Base-by-base conservation (phyloP, 2,329 filamentous ascomycete genomes). In the Myriosclerotinia scirpicola region DNA sequence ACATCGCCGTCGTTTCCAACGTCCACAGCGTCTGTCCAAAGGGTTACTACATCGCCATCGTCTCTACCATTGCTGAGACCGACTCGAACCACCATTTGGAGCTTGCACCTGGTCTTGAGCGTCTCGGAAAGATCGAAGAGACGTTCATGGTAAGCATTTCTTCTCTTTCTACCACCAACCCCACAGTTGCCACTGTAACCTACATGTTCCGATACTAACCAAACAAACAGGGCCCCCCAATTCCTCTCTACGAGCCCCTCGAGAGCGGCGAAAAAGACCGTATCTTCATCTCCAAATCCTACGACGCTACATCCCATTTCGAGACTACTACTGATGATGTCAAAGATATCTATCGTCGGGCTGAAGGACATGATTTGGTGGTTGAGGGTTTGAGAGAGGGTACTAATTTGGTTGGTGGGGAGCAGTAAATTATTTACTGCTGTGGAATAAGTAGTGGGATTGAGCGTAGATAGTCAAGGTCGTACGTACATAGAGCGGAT, bases 11-110 rank as follows among this genome's bases (percentile, higher is more conserved):
- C 78, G 93, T 99, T 68, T 97, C 93, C 1, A 92, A 92, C 50
- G 92, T 93, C 48, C 96, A 99, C 83, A 98, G 96, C 75, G 96
- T 99, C 74, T 98, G 94, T 83, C 95, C 96, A 75, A 96, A 97
- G 86, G 94, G 94, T 69, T 98, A 97, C 87, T 99, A 96, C 84
- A 92, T 99, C 74, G 95, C 95, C 75, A 99, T 98, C 69, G 94
- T 99, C 71, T 97, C 93, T 58, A 99, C 95, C 68, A 97, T 99
- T 76, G 92, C 95, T 71, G 96, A 99, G 84, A 89, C 88, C 54
- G 82, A 88, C 69, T 89, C 91, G 71, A 98, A 99, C 85, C 93
- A 97, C 81, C 95, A 99, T 80, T 84, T 97, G 67, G 95, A 99
- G 83, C 88, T 99, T 54, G 88, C 95, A 80, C 88, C 93, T 40